Conservation (phyloP, 202 grass and related monocot species). For the Bolboschoenoplectus hybrid region DNA sequence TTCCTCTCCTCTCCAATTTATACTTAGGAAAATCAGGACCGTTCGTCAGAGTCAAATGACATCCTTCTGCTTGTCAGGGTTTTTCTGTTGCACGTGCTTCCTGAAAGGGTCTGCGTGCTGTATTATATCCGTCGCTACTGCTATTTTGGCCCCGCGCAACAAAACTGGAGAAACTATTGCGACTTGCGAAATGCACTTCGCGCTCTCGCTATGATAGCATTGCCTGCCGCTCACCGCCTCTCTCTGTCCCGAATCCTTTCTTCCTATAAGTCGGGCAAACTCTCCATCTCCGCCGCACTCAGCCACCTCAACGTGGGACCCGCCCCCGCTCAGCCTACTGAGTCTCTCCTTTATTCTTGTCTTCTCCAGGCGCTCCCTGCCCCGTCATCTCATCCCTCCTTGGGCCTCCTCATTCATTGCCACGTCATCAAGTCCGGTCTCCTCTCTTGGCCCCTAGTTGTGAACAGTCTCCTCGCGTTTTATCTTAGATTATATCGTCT, state of each 20-base stretch:
- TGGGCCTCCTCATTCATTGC: slow-evolving; percentile 57
- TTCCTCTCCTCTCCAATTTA: no score
- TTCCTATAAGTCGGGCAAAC: neutral
- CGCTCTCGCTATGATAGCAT: neutral
- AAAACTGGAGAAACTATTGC: no score
- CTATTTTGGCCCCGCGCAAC: no score
- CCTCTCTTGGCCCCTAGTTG: slow-evolving; percentile 59
- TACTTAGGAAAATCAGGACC: no score
- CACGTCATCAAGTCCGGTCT: slow-evolving; percentile 52
- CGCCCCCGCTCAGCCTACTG: slow-evolving; percentile 29
- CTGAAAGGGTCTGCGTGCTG: no score
- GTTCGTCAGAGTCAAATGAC: no score
- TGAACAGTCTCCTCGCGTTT: slow-evolving; percentile 72
- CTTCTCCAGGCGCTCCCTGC: slow-evolving; percentile 53
- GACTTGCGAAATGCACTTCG: no score
- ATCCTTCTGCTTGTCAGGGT: no score
- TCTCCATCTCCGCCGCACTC: slow-evolving; percentile 38
- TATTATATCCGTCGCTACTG: no score
- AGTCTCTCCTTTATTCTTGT: slow-evolving; percentile 41
- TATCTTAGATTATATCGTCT: slow-evolving; percentile 67
- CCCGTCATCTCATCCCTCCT: slow-evolving; percentile 43
- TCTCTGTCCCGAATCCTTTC: neutral
- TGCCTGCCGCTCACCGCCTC: neutral
- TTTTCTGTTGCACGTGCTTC: no score
- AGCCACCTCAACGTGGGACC: slow-evolving; percentile 45